These are phyloP conservation scores for Cyclostephanos invisitatus DNA, from an alignment of 108 stramenopile genomes.

Conservation along the genomic window DNA sequence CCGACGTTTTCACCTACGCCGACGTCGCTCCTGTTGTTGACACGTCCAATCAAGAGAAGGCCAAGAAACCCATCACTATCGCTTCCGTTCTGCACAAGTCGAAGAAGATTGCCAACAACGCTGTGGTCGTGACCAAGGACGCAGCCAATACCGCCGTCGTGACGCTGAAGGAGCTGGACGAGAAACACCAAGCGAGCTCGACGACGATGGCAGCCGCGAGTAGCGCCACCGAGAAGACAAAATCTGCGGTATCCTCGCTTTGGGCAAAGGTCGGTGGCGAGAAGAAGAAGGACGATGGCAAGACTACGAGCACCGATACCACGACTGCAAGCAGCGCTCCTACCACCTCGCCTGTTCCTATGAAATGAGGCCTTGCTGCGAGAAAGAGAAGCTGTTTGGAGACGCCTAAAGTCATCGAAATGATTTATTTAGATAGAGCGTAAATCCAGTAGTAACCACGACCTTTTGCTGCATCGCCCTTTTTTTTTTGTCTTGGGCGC, in stretches of 20 bases:
- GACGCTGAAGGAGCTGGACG: neutral
- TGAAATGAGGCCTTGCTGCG: neutral
- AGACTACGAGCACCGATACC: neutral
- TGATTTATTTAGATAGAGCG: too few relatives aligned
- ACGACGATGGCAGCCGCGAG: slow-evolving; percentile 1
- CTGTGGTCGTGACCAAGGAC: neutral
- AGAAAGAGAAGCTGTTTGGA: too few relatives aligned
- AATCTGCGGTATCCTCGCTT: neutral
- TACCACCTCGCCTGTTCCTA: neutral
- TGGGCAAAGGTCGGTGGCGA: neutral
- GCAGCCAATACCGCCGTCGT: neutral
- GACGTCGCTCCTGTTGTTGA: neutral
- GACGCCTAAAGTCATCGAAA: too few relatives aligned
- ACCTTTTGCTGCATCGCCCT: too few relatives aligned
- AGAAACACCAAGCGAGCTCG: neutral
- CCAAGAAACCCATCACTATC: neutral
- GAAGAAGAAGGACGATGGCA: neutral
- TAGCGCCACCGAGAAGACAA: neutral
- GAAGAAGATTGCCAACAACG: neutral
- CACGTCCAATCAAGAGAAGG: neutral
- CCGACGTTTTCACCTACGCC: neutral
- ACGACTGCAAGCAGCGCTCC: neutral
- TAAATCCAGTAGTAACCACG: too few relatives aligned
- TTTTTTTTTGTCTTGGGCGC: too few relatives aligned
- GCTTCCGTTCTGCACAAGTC: neutral